Percentiles rank a stretch among this genome's conserved stretches.
These are phyloP conservation scores for Annulohypoxylon stygium DNA, from an alignment of 495 filamentous ascomycete genomes.

Conservation along the genomic window DNA sequence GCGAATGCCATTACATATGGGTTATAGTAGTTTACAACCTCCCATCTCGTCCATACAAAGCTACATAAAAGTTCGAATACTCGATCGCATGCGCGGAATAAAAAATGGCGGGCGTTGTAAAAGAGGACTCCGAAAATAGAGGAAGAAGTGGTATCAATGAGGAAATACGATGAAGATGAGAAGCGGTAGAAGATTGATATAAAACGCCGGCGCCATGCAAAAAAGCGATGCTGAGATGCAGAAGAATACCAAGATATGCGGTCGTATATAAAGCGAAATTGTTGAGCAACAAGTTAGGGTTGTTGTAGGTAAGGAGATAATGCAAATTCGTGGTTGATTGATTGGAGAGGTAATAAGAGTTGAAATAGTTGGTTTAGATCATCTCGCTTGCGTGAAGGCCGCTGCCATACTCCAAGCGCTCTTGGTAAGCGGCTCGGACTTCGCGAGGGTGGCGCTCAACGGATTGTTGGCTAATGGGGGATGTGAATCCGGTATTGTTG, in stretches of 20 bases:
- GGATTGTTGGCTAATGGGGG: constrained; percentile 19
- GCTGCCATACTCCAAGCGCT: constrained; percentile 55
- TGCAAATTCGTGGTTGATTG: constrained; percentile 5
- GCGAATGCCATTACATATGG: constrained; percentile 23
- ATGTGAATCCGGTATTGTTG: constrained; percentile 10
- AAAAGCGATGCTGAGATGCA: constrained; percentile 39
- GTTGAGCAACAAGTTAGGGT: not conserved
- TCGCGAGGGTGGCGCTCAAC: constrained; percentile 58
- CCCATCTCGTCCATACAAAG: not conserved
- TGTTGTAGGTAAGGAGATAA: constrained; percentile 7
- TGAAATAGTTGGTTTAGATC: constrained; percentile 50
- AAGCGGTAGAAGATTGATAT: not conserved
- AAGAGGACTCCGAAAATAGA: constrained; percentile 19
- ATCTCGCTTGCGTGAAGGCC: constrained; percentile 62
- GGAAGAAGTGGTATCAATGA: constrained; percentile 47
- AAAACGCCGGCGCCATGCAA: constrained; percentile 53
- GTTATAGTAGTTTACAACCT: constrained; percentile 2
- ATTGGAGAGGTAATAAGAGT: constrained; percentile 9
- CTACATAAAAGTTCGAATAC: not conserved
- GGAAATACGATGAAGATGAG: constrained; percentile 2
- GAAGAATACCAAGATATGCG: constrained; percentile 40
- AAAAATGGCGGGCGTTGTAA: constrained; percentile 38
- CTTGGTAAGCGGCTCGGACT: constrained; percentile 54
- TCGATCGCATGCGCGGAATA: constrained; percentile 18
- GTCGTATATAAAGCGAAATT: constrained; percentile 40